Conservation (phyloP, 306 rosid genomes). For the Arachis stenosperma region DNA sequence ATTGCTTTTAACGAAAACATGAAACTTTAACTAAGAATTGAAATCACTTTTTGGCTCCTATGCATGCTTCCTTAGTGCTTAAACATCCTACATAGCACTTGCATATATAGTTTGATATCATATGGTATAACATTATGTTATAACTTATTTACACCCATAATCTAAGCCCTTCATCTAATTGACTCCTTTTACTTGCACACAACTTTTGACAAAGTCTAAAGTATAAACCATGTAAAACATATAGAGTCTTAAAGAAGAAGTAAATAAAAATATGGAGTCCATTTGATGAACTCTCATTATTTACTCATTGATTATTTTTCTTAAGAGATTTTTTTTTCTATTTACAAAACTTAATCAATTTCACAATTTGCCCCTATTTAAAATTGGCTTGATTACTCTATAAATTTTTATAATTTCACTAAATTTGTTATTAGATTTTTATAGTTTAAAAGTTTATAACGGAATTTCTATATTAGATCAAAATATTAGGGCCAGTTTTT, state of each 20-base stretch:
- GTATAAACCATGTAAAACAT: constrained; percentile 38
- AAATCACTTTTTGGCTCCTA: constrained; percentile 27
- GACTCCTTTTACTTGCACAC: constrained; percentile 25
- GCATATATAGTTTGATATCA: constrained; percentile 14
- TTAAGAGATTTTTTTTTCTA: no score
- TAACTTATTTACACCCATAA: not conserved
- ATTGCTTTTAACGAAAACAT: constrained; percentile 4
- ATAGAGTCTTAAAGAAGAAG: constrained; percentile 29
- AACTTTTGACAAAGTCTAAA: constrained; percentile 29
- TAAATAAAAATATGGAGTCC: constrained; percentile 33
- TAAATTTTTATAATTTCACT: no score
- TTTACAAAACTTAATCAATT: no score
- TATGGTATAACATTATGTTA: not conserved
- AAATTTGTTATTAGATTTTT: no score
- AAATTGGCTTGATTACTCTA: no score
- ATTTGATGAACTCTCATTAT: constrained; percentile 8
- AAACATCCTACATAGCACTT: constrained; percentile 40
- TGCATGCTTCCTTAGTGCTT: constrained; percentile 46
- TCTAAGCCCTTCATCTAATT: constrained; percentile 36
- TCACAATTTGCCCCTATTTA: no score
- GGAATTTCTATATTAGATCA: no score
- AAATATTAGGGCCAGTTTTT: no score
- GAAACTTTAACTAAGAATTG: not conserved
- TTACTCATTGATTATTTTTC: no score
- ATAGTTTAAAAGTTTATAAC: no score